Conservation (phyloP, 257 asterid genomes). For the Solanum infundibuliforme region DNA sequence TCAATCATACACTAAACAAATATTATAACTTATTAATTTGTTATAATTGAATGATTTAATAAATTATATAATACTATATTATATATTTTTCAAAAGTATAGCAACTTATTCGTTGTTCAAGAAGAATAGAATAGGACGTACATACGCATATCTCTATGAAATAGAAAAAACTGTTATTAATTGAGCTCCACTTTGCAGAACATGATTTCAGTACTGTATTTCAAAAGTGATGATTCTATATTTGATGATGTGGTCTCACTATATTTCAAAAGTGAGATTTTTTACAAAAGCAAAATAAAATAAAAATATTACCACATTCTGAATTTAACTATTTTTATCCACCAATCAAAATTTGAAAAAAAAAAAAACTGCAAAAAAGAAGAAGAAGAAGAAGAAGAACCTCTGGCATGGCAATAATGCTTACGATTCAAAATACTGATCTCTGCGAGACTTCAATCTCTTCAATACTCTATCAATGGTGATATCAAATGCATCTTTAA, state of each 20-base stretch:
- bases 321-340: background rate
- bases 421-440: background rate
- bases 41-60: no score
- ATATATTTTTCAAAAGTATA: no score
- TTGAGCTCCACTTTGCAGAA: no score
- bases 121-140: no score
- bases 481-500: conserved; percentile 18
- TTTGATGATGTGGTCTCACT: background rate
- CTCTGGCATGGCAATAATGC: background rate
- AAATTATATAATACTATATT: no score
- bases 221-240: background rate
- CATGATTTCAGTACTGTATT: background rate
- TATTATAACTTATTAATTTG: no score
- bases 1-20: no score
- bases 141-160: no score
- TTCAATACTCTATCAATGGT: conserved; percentile 13
- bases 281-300: background rate
- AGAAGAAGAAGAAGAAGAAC: no score
- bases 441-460: conserved; percentile 8
- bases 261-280: background rate
- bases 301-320: no score
- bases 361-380: background rate
- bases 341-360: background rate
- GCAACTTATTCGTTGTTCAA: no score
- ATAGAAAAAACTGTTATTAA: no score